Base-by-base conservation (phyloP, 1,284 basidiomycete genomes). In the Rhodotorula sp. region DNA sequence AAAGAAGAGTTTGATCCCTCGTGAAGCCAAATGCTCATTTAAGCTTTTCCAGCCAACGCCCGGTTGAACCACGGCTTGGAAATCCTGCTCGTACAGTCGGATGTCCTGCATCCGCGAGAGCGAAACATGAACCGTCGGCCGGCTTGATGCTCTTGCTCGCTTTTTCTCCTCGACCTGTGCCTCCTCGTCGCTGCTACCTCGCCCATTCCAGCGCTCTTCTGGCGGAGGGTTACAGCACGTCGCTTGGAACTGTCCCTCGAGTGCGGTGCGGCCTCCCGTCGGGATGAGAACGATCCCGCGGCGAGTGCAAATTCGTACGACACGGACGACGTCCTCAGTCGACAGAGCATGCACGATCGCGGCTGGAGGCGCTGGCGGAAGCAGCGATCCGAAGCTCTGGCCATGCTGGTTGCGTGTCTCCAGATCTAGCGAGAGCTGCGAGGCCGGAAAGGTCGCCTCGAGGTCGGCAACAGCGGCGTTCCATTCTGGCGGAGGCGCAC, bases 11-110 rank as follows among this genome's bases (percentile, higher is more conserved):
- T 88, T 87, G 64, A 90, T 86, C 10, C 87, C 88, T 80, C 87
- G 84, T 63, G 87, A 84, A 72, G 84, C 84, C 29, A 95, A 83
- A 8, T 84, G 84, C 30, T 87, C 86, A 77, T 96, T 96, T 57
- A 97, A 84, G 37, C 90, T 88, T 83, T 93, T 87, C 91, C 92
- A 95, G 57, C 87, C 85, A 15, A 87, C 84, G 14, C 91, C 93
- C 15, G 91, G 84, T 26, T 93, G 90, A 71, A 90, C 91, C 3
- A 91, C 86, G 17, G 91, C 81, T 77, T 93, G 91, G 17, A 88
- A 88, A 77, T 95, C 91, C 17, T 84, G 85, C 81, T 88, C 87
- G 77, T 91, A 85, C 57, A 93, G 87, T 63, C 85, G 84, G 20
- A 94, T 77, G 56, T 96, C 89, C 71, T 86, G 85, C 94, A 97